Base-by-base conservation (phyloP, 2,329 filamentous ascomycete species). In the Neonectria faginata region DNA sequence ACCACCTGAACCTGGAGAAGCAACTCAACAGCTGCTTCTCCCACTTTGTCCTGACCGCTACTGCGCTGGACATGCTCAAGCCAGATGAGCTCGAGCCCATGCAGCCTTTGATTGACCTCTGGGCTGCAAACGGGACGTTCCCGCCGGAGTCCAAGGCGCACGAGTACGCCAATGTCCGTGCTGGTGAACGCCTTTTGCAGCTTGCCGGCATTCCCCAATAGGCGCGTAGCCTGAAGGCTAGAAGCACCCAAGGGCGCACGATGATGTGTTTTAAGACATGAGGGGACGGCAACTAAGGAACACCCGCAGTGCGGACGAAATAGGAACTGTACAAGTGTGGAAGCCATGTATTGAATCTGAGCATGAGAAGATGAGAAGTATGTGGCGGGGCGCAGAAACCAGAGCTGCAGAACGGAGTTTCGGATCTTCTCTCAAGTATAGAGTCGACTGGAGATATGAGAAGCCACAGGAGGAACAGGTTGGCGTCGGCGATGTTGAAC, bases 71-170 rank as follows among this genome's bases (percentile, higher is more conserved):
- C 73, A 91, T 98, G 82, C 87, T 98, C 66, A 91, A 91, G 71
- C 93, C 94, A 64, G 91, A 93, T 75, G 95, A 97, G 80, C 87
- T 97, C 73, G 94, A 97, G 84, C 95, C 95, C 22, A 97, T 98
- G 93, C 93, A 97, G 82, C 93, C 93, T 27, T 82, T 98, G 71
- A 92, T 98, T 71, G 94, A 97, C 74, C 86, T 97, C 52, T 97
- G 94, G 91, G 90, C 94, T 27, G 91, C 91, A 67, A 95, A 95
- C 76, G 94, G 94, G 64, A 92, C 94, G 27, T 92, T 98, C 72
- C 94, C 94, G 2, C 88, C 89, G 12, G 91, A 92, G 67, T 90
- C 87, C 45, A 90, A 88, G 79, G 88, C 88, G 2, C 90, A 89
- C 73, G 86, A 88, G 66, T 89, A 88, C 71, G 88, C 88, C 66